Evolutionary conservation across 1,284 basidiomycete species (phyloP), one percentile per base, ranked within the genome.

Genomic region (Fistulinella cinereoalba): DNA sequence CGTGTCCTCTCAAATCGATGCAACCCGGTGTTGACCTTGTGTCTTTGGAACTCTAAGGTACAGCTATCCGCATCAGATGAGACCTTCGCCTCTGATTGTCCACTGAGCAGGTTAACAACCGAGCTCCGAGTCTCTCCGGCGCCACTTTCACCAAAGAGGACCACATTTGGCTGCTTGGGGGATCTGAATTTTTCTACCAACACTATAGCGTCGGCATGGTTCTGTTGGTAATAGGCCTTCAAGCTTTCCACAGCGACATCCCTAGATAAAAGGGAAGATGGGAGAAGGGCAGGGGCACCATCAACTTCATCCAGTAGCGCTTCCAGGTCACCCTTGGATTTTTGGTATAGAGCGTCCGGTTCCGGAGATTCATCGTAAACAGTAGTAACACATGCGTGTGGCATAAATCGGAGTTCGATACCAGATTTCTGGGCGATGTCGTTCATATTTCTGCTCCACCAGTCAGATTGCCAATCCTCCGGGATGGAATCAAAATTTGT

Each of bases 401-500:
- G 64, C 37, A 53, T 41, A 43, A 21, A 44, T 41, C 51, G 44
- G 25, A 53, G 38, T 6, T 48, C 47, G 6, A 65, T 63, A n/a
- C 25, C 27, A 37, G 36, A 61, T 57, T 4, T 53, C 25, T 56
- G 36, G 8, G 41, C 25, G 27, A 64, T 65, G 18, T 8, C 18
- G 31, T 52, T 44, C 16, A 29, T 43, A 34, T 67, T 67, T 45
- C 53, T 51, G 3, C 23, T 45, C 62, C 65, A 64, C 62, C 62
- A 64, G 10, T 43, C 25, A 33, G 10, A 7, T 33, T 18, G 32
- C 15, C 15, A 4, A 13, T 31, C 11, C 3, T 55, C 47, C 19
- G 59, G 39, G 6, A 47, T 40, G 3, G 34, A 62, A 45, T 60
- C 72, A 21, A 68, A 62, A n/a, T 70, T 61, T 22, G 71, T 73